phyloP scores from a whole-genome alignment of 1,139 yeast genomes.

The Komagataea norvegica region DNA sequence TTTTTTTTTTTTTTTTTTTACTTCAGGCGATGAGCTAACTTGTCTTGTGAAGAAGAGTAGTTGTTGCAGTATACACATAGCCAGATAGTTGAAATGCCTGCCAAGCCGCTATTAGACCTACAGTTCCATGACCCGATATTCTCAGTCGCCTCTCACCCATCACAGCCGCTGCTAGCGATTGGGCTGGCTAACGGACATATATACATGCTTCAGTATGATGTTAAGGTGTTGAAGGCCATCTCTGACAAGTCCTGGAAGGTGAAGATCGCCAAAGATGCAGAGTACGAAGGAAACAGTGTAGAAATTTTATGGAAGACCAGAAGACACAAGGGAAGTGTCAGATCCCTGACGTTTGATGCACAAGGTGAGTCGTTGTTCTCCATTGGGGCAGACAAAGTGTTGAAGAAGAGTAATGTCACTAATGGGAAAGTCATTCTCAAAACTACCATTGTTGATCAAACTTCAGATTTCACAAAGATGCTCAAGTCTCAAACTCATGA shows the following conservation, averaged over 20 bases:
- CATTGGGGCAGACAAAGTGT: constrained; percentile 73
- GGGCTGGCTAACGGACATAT: constrained; percentile 83
- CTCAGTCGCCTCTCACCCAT: constrained; percentile 77
- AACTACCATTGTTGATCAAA: constrained; percentile 30
- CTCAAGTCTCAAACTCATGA: constrained; percentile 61
- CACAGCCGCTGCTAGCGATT: constrained; percentile 54
- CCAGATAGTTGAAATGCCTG: constrained; percentile 1
- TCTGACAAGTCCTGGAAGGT: constrained; percentile 8
- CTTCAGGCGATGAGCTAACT: constrained; percentile 4
- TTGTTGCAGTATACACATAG: not conserved
- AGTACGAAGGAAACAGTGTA: constrained; percentile 5
- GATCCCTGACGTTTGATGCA: constrained; percentile 61
- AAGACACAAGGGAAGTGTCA: constrained; percentile 85
- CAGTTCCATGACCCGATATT: constrained; percentile 61
- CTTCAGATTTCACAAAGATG: constrained; percentile 46
- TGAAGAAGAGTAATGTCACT: constrained; percentile 67
- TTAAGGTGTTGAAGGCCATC: constrained; percentile 14
- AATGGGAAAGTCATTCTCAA: constrained; percentile 77
- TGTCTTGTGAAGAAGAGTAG: no score
- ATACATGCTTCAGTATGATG: constrained; percentile 52
- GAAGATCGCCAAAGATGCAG: constrained; percentile 4
- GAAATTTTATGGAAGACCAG: constrained; percentile 67
- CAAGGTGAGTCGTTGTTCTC: constrained; percentile 49
- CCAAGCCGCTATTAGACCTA: constrained; percentile 46
- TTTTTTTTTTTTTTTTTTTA: not conserved